A percentile compares a stretch with the other conserved stretches of the same genome.
phyloP scores from a whole-genome alignment of 2,329 filamentous ascomycete species.

The Thielaviopsis euricoi region DNA sequence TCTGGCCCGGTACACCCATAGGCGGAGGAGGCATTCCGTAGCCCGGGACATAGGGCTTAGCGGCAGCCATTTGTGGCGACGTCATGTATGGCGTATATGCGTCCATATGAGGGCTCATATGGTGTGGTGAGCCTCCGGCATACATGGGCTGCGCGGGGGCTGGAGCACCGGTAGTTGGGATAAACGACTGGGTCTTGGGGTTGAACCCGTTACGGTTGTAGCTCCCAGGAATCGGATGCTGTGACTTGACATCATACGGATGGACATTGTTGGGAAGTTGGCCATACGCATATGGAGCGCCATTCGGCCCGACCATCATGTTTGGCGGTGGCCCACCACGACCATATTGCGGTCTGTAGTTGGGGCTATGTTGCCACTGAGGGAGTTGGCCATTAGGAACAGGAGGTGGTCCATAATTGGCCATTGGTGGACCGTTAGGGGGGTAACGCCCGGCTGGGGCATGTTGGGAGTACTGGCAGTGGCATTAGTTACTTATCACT shows the following conservation, averaged over 20 bases:
- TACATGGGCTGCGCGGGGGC: slow-evolving; percentile 1
- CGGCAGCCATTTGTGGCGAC: slow-evolving; percentile 20
- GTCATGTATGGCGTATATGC: slow-evolving; percentile 29
- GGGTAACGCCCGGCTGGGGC: not conserved
- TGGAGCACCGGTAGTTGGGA: slow-evolving; percentile 35
- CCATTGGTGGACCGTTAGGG: not conserved
- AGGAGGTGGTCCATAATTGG: not conserved
- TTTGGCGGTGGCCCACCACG: slow-evolving; percentile 13
- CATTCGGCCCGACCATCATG: slow-evolving; percentile 14
- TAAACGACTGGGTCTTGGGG: slow-evolving; percentile 82
- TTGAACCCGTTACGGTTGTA: slow-evolving; percentile 80
- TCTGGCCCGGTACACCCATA: slow-evolving; percentile 32
- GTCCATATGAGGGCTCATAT: slow-evolving; percentile 34
- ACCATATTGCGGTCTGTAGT: slow-evolving; percentile 18
- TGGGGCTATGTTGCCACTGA: slow-evolving; percentile 24
- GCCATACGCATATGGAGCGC: slow-evolving; percentile 55
- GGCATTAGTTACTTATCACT: not conserved
- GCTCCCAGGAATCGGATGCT: slow-evolving; percentile 68
- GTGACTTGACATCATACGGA: slow-evolving; percentile 47
- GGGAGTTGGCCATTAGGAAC: slow-evolving; percentile 8
- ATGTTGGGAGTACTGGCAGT: not conserved
- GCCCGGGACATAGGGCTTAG: slow-evolving; percentile 30
- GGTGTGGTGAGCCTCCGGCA: slow-evolving; percentile 22
- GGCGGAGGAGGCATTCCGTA: slow-evolving; percentile 32
- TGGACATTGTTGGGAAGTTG: slow-evolving; percentile 57